Evolutionary conservation across 805 yeast genomes (phyloP).

Genomic region (Spathaspora sp.): DNA sequence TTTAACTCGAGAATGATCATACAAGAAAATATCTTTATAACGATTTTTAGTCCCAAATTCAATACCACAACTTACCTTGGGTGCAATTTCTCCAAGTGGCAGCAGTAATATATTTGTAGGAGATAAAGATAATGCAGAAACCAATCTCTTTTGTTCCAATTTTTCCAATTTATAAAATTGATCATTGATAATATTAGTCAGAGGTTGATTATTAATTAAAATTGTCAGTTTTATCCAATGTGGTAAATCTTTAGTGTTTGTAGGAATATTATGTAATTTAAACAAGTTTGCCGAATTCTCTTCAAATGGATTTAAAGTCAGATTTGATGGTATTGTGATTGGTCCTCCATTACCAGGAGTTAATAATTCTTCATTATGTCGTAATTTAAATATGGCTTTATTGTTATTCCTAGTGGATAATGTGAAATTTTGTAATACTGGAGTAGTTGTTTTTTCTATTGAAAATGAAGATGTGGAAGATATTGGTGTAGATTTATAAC

Average conservation of each 20-base stretch:
- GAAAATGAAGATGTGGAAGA: conserved; percentile 27
- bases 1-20: conserved; percentile 78
- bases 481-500: conserved; percentile 9
- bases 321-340: neutral
- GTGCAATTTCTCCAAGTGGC: conserved; percentile 16
- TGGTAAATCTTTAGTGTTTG: conserved; percentile 18
- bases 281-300: conserved; percentile 5
- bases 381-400: conserved; percentile 30
- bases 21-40: conserved; percentile 85
- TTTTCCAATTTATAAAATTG: conserved; percentile 65
- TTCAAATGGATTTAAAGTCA: conserved; percentile 1
- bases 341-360: neutral
- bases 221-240: conserved; percentile 22
- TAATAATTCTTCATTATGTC: conserved; percentile 50
- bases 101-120: neutral
- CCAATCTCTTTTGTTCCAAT: conserved; percentile 65
- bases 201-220: conserved; percentile 1
- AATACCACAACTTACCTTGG: conserved; percentile 66
- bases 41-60: conserved; percentile 80
- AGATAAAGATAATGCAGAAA: conserved; percentile 24
- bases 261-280: conserved; percentile 13
- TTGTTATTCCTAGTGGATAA: neutral
- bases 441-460: conserved; percentile 31
- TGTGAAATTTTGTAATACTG: neutral
- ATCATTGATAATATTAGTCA: conserved; percentile 15